phyloP scores from a whole-genome alignment of 192 early-diverging fungal genomes.

The Radiomyces spectabilis region DNA sequence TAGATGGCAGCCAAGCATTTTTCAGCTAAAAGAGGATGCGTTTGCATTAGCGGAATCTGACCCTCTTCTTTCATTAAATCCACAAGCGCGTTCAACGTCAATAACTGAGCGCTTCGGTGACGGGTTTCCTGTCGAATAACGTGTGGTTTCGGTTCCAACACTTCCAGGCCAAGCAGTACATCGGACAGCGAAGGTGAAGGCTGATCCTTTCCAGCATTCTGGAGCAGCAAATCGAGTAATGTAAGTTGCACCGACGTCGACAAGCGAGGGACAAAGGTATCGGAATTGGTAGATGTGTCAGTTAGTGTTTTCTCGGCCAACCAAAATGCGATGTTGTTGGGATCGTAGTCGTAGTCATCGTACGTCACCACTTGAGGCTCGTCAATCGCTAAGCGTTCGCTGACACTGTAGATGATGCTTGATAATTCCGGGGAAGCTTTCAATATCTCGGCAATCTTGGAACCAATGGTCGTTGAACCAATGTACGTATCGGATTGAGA shows the following conservation, averaged over 20 bases:
- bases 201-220: slow-evolving; percentile 53
- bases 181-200: slow-evolving; percentile 75
- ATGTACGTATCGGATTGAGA: slow-evolving; percentile 35
- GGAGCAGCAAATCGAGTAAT: slow-evolving; percentile 78
- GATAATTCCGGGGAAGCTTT: slow-evolving; percentile 51
- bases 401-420: slow-evolving; percentile 72
- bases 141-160: not conserved
- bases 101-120: too few relatives aligned
- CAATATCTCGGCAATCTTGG: slow-evolving; percentile 68
- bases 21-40: slow-evolving; percentile 76
- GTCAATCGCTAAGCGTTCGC: slow-evolving; percentile 65
- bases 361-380: slow-evolving; percentile 25
- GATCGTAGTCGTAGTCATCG: slow-evolving; percentile 29
- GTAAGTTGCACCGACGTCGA: slow-evolving; percentile 60
- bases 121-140: too few relatives aligned
- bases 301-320: slow-evolving; percentile 19
- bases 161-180: slow-evolving; percentile 80
- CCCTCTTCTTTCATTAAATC: too few relatives aligned
- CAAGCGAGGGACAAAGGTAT: not conserved
- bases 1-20: slow-evolving; percentile 86
- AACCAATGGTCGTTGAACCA: slow-evolving; percentile 42
- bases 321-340: slow-evolving; percentile 31
- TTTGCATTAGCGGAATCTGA: slow-evolving; percentile 9
- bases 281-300: slow-evolving; percentile 15
- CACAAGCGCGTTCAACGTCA: too few relatives aligned